Conservation (phyloP, 1,139 yeast genomes). For the Candida neerlandica region DNA sequence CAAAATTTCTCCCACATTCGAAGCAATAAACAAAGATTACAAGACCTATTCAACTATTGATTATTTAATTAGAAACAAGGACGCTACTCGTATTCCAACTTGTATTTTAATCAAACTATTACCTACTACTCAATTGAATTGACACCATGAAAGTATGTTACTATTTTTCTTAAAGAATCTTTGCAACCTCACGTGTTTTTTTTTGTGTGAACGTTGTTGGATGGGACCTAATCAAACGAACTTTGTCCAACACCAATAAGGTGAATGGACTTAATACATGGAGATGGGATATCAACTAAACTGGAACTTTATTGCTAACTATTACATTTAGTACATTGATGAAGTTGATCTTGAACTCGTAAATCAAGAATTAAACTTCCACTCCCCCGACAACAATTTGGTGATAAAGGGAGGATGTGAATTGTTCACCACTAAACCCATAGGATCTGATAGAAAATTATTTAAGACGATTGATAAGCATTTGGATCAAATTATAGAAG, state of each 20-base stretch:
- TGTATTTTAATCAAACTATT: background rate
- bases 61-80: background rate
- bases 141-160: conserved; percentile 4
- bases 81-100: background rate
- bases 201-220: background rate
- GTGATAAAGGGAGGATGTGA: conserved; percentile 85
- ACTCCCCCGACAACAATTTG: conserved; percentile 82
- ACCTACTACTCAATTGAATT: background rate
- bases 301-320: conserved; percentile 8
- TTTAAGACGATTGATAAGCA: conserved; percentile 87
- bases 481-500: conserved; percentile 65
- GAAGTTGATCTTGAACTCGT: conserved; percentile 88
- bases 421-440: conserved; percentile 90
- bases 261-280: too few species aligned
- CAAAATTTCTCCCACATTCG: conserved; percentile 1
- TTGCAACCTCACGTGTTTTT: conserved; percentile 5
- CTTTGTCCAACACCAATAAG: too few species aligned
- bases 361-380: conserved; percentile 84
- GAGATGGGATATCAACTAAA: too few species aligned
- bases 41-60: background rate
- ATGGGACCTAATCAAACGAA: too few species aligned
- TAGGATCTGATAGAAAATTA: conserved; percentile 84
- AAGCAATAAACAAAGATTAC: background rate
- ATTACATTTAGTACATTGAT: conserved; percentile 68
- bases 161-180: background rate